phyloP scores from a whole-genome alignment of 2,329 filamentous ascomycete species.

The Verticillium albo-atrum region DNA sequence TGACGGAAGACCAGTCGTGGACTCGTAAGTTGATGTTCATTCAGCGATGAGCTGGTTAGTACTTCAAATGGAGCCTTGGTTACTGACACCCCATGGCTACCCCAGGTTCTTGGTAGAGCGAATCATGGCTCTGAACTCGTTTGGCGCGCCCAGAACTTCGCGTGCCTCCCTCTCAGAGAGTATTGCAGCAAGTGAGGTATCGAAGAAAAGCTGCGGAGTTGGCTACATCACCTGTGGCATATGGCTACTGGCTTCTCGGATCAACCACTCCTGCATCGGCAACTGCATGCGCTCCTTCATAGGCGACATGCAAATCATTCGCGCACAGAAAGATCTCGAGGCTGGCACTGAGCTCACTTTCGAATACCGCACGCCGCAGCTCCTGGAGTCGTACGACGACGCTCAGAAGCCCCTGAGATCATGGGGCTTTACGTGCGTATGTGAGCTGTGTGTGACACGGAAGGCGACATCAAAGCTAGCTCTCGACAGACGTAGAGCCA shows the following conservation, averaged over 20 bases:
- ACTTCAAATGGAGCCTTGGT: background rate
- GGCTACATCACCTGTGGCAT: constrained; percentile 30
- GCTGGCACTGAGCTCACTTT: constrained; percentile 40
- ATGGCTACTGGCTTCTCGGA: constrained; percentile 42
- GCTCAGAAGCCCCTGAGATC: constrained; percentile 20
- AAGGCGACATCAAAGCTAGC: constrained; percentile 12
- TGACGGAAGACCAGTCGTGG: constrained; percentile 36
- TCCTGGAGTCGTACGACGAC: constrained; percentile 19
- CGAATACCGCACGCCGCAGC: constrained; percentile 25
- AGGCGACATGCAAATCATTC: constrained; percentile 48
- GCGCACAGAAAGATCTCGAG: constrained; percentile 37
- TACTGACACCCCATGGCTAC: background rate
- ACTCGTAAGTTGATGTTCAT: constrained; percentile 33
- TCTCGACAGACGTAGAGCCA: constrained; percentile 10
- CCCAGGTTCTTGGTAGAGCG: constrained; percentile 42
- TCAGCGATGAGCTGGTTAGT: background rate
- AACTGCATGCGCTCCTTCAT: constrained; percentile 46
- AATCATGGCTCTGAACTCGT: constrained; percentile 38
- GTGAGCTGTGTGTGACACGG: constrained; percentile 28
- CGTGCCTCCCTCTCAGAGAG: background rate
- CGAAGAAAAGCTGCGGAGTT: background rate
- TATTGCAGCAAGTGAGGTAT: too few species aligned
- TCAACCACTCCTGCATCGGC: constrained; percentile 48
- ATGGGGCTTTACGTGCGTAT: constrained; percentile 39
- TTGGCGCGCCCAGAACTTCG: constrained; percentile 26